These are phyloP conservation scores for Mesembryanthemum crystallinum DNA, from an alignment of 148 eudicot species.

Conservation along the genomic window DNA sequence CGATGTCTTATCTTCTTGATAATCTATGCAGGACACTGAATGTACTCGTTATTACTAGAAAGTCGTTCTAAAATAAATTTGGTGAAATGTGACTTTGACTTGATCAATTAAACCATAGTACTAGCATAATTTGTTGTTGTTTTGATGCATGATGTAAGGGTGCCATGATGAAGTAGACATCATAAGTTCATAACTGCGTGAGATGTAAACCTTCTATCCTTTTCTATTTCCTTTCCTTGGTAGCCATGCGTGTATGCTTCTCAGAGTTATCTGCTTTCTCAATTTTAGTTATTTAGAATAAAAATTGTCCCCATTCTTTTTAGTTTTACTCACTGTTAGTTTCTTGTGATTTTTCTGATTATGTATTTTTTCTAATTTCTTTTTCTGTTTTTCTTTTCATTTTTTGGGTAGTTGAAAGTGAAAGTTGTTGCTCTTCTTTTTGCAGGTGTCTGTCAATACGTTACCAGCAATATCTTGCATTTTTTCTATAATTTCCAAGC, in stretches of 20 bases:
- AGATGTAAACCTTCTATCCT: background rate
- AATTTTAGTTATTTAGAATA: background rate
- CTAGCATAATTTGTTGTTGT: no score
- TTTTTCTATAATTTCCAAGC: background rate
- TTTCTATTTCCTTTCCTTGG: background rate
- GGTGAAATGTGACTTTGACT: no score
- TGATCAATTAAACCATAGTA: no score
- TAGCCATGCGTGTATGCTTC: background rate
- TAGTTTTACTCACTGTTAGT: background rate
- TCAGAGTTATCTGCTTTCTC: background rate
- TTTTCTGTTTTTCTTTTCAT: background rate
- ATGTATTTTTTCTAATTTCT: no score
- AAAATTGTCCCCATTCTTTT: background rate
- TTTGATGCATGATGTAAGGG: background rate
- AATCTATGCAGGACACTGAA: no score
- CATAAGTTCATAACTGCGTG: background rate
- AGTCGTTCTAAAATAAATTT: no score
- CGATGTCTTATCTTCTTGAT: no score
- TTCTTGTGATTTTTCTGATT: background rate
- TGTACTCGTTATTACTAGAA: no score
- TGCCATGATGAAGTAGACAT: background rate
- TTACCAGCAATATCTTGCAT: background rate
- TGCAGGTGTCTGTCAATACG: background rate
- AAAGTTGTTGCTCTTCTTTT: constrained; percentile 1
- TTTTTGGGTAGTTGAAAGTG: background rate